Percentiles rank a stretch among this genome's conserved stretches.
Conservation (phyloP, 352 stramenopile species). For the Saprolegnia diclina region DNA sequence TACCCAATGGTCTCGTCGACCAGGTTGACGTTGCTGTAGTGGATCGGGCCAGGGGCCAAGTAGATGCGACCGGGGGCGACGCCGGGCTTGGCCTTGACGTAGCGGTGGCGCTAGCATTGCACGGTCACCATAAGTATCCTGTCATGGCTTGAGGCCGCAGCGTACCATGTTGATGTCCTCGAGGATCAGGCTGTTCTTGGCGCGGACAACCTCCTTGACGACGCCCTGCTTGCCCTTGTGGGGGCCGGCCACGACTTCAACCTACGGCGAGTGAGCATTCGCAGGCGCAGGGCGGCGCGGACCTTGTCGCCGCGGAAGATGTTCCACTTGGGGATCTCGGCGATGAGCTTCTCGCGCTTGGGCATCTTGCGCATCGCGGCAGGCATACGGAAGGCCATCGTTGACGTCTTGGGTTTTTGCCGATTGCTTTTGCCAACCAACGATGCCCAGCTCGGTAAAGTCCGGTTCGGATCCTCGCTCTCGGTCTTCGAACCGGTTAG, state of each 20-base stretch:
- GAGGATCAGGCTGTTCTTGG: constrained; percentile 72
- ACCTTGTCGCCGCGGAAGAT: constrained; percentile 71
- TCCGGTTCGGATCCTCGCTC: no score
- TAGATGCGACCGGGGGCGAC: constrained; percentile 62
- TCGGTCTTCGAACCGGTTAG: no score
- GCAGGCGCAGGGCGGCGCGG: constrained; percentile 20
- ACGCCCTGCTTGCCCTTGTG: constrained; percentile 79
- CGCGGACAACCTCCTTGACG: constrained; percentile 65
- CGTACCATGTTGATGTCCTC: constrained; percentile 79
- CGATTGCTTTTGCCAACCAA: no score
- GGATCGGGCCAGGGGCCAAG: constrained; percentile 70
- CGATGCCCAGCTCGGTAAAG: no score
- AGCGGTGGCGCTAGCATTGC: constrained; percentile 44
- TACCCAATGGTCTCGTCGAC: constrained; percentile 72
- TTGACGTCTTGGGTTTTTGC: constrained; percentile 8
- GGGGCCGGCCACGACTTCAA: constrained; percentile 76
- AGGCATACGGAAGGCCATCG: constrained; percentile 69
- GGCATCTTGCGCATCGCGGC: constrained; percentile 70
- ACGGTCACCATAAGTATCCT: no score
- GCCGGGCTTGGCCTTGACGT: constrained; percentile 72
- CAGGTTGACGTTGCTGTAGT: constrained; percentile 85
- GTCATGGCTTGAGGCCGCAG: no score
- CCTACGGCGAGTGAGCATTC: constrained; percentile 31
- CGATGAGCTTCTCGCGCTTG: constrained; percentile 71
- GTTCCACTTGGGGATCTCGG: constrained; percentile 76